Percentiles rank a stretch among this genome's conserved stretches.
Evolutionary conservation across 2,329 filamentous ascomycete genomes (phyloP).

Genomic region (Epichloe glyceriae): DNA sequence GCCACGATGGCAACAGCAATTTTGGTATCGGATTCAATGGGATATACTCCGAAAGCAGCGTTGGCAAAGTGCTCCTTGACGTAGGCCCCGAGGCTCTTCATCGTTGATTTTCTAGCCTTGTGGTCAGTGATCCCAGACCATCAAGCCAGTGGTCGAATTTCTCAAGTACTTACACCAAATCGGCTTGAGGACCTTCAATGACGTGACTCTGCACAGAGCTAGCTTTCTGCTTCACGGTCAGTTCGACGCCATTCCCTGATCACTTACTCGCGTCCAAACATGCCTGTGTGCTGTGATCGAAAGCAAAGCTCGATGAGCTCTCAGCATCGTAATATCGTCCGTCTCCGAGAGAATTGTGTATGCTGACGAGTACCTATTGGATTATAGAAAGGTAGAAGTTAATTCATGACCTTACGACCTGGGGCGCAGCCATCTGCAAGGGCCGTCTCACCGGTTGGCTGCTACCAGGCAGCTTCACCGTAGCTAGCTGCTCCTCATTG

Average conservation of each 20-base stretch:
- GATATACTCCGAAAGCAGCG: slow-evolving; percentile 70
- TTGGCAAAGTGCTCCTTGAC: slow-evolving; percentile 80
- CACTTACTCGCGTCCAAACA: slow-evolving; percentile 4
- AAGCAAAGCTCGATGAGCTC: slow-evolving; percentile 74
- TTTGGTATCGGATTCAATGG: slow-evolving; percentile 60
- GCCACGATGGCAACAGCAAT: slow-evolving; percentile 77
- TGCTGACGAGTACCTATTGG: slow-evolving; percentile 64
- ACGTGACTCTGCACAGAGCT: slow-evolving; percentile 69
- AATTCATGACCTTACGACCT: background rate
- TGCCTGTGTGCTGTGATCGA: slow-evolving; percentile 74
- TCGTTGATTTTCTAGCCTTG: slow-evolving; percentile 57
- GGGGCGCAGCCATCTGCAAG: too few relatives aligned
- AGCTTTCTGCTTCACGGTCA: slow-evolving; percentile 48
- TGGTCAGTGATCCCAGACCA: background rate
- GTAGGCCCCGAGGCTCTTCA: slow-evolving; percentile 65
- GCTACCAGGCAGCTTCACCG: slow-evolving; percentile 78
- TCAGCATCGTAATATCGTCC: slow-evolving; percentile 84
- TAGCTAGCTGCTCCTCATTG: slow-evolving; percentile 87
- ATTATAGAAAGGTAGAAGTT: background rate
- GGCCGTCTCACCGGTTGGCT: slow-evolving; percentile 41
- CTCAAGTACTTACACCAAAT: slow-evolving; percentile 60
- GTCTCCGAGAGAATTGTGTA: slow-evolving; percentile 68
- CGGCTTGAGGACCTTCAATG: slow-evolving; percentile 61
- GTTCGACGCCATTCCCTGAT: background rate
- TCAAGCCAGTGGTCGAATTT: background rate